Evolutionary conservation across 257 asterid species (phyloP), one percentile per base, ranked within the genome.

Genomic region (Nicotiana tabacum): DNA sequence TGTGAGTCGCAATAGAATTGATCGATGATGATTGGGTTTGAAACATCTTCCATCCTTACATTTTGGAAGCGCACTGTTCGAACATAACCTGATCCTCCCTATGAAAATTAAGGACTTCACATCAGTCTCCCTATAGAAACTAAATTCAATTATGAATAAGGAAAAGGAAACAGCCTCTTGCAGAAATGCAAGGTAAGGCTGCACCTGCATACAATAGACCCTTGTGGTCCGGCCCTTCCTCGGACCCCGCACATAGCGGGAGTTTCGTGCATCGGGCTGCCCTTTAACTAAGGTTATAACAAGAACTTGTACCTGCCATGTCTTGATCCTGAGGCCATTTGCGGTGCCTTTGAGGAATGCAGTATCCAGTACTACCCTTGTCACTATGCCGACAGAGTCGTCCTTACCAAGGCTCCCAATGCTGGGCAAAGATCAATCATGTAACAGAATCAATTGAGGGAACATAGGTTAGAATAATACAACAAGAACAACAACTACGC

Each of bases 1-100:
- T 96, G 97, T 6, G 98, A 93, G 86, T 96, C 98, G 15, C 99
- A 96, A 69, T 96, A 96, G 91, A 96, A 94, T 79, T 96, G 98
- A 84, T 96, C 98, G 16, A 96, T 93, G 87, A 96, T 91, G 18
- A 96, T 93, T 39, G 99, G 99, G 74, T 94, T 92, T 0, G 96
- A 86, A 72, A 94, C 99, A 13, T 96, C 85, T 30, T 93, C 93
- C 97, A 94, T 92, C 85, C 76, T 91, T 85, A 96, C 99, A 72
- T 93, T 87, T 77, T 93, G 92, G 70, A 85, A 94, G 16, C 87
- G 92, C 10, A 96, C 80, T 1, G 91, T 72, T 51, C 88, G 92
- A 77, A 94, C 98, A 67, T 92, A 84, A 66, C 99, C 99, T 4
- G 93, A 84, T 81, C 99, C 98, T 66, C 99, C 99, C 98, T 96